phyloP scores from a whole-genome alignment of 108 stramenopile species.

The Nitzschia sp. region DNA sequence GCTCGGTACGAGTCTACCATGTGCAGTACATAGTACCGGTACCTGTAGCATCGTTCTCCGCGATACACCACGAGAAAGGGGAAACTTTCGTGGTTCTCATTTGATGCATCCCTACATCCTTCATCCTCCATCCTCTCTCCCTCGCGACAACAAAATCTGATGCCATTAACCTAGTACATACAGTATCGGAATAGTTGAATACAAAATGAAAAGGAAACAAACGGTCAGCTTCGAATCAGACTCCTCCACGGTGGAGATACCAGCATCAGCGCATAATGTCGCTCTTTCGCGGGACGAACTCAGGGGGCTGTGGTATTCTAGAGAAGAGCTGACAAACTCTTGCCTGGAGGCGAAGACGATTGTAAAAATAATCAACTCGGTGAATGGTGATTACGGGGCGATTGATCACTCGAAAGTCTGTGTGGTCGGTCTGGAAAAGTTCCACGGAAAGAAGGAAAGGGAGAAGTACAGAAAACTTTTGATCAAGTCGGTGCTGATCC shows the following conservation, averaged over 20 bases:
- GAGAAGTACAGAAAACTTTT: conserved; percentile 12
- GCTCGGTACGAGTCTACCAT: too few species aligned
- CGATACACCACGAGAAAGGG: too few species aligned
- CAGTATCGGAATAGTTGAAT: too few species aligned
- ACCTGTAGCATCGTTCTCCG: too few species aligned
- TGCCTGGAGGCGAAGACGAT: conserved; percentile 15
- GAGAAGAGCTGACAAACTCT: conserved; percentile 6
- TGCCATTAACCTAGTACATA: too few species aligned
- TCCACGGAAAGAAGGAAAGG: conserved; percentile 20
- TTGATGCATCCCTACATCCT: too few species aligned
- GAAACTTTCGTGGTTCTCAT: too few species aligned
- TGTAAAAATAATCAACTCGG: conserved; percentile 1
- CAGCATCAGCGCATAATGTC: not conserved
- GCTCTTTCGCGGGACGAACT: not conserved
- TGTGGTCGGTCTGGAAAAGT: conserved; percentile 16
- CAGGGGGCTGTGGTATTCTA: conserved; percentile 10
- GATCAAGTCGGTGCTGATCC: conserved; percentile 15
- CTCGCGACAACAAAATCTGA: too few species aligned
- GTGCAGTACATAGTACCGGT: too few species aligned
- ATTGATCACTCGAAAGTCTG: conserved; percentile 18
- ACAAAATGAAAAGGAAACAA: not conserved
- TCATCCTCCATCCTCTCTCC: too few species aligned
- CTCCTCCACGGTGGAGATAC: not conserved
- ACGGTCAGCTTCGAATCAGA: not conserved
- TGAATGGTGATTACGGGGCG: not conserved